Percentiles rank a stretch among this genome's conserved stretches.
Conservation (phyloP, 2,329 filamentous ascomycete genomes). For the Penicillium sp. region DNA sequence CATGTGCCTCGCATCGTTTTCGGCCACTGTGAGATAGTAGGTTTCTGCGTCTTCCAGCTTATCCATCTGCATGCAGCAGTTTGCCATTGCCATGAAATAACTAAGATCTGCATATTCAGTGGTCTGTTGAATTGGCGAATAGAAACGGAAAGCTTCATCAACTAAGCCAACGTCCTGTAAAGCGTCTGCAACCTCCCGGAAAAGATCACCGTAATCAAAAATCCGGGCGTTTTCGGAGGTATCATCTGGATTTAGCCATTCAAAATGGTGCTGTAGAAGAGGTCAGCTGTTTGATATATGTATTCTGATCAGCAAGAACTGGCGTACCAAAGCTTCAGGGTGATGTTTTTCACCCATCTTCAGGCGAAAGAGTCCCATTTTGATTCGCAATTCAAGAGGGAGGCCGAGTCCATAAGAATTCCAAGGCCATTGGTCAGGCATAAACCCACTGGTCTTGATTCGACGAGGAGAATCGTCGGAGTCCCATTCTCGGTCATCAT, state of each 20-base stretch:
- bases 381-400: constrained; percentile 80
- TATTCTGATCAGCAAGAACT: not conserved
- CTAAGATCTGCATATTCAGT: constrained; percentile 52
- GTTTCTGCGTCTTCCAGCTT: constrained; percentile 73
- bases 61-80: constrained; percentile 69
- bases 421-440: constrained; percentile 56
- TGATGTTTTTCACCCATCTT: constrained; percentile 64
- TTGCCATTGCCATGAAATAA: constrained; percentile 56
- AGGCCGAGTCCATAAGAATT: constrained; percentile 72
- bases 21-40: constrained; percentile 74
- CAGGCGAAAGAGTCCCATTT: constrained; percentile 82
- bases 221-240: constrained; percentile 55
- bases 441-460: constrained; percentile 63
- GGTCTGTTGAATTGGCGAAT: constrained; percentile 55
- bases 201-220: constrained; percentile 75
- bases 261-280: constrained; percentile 58
- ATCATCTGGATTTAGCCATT: constrained; percentile 70
- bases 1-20: constrained; percentile 71
- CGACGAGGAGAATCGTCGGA: constrained; percentile 70
- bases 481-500: constrained; percentile 92
- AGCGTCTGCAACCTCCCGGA: constrained; percentile 70
- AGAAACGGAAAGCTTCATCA: constrained; percentile 63
- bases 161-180: constrained; percentile 57
- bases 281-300: not conserved
- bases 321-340: constrained; percentile 73